Base-by-base conservation (phyloP, 768 basidiomycete genomes). In the Collybiopsis luxurians region DNA sequence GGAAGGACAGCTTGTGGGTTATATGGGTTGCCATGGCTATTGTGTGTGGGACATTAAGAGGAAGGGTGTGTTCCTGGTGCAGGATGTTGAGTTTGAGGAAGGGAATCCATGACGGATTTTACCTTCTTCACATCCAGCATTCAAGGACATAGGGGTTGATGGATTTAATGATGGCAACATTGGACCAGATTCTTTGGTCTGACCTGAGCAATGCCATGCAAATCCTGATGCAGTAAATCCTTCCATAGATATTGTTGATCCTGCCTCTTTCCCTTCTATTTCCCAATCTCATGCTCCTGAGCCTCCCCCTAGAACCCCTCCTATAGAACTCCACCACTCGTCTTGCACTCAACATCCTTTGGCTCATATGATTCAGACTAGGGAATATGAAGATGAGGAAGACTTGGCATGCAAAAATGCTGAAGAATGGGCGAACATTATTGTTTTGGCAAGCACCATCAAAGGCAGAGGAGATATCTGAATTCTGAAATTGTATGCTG, bases 1-100 rank as follows among this genome's bases (percentile, higher is more conserved):
- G 61, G 24, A 60, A 39, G 62, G 62, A 1, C 24, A 28, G 13
- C 55, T 63, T 56, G 55, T 62, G 13, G 59, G 59, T 21, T 62
- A 62, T 34, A 58, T 62, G 59, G 61, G 31, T 53, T 3, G 39
- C 60, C 9, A 47, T 48, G 5, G 57, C 60, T 50, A 4, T 17
- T 36, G 59, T 2, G 38, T 62, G 0, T 58, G 43, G 5, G 57
- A 62, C 28, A 46, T 49, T 0, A 17, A 23, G n/a, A 45, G 57
- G 2, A 4, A 3, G 3, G 48, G 49, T 11, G 53, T 62, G 2
- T 62, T 30, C 50, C 10, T 44, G 23, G 56, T 62, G 13, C 56
- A 47, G 13, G 40, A 62, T 23, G 57, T 62, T 7, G 44, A 55
- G 9, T 62, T 57, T 46, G 59, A 62, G 27, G 12, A 28, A 36